Evolutionary conservation across 768 basidiomycete species (phyloP).

Genomic region (Lentinula detonsa): DNA sequence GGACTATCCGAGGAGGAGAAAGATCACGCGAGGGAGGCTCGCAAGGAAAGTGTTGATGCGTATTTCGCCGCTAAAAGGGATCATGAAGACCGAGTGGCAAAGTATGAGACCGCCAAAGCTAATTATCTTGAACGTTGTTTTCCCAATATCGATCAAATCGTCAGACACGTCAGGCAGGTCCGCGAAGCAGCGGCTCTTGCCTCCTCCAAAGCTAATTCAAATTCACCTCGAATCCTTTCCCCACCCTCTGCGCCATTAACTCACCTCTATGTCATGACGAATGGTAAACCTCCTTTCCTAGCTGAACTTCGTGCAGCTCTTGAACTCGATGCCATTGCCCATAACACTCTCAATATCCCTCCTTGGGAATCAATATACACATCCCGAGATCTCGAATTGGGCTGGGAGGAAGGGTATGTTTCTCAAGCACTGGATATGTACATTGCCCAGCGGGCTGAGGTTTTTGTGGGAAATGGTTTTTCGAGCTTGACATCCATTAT

Average conservation of each 20-base stretch:
- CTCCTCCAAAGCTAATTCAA: neutral
- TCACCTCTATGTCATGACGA: constrained; percentile 59
- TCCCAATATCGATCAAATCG: constrained; percentile 45
- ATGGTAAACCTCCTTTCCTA: constrained; percentile 48
- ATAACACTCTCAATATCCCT: constrained; percentile 13
- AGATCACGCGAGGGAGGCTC: neutral
- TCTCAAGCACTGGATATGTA: constrained; percentile 64
- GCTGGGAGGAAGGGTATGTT: constrained; percentile 50
- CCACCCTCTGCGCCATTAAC: neutral
- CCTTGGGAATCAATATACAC: constrained; percentile 46
- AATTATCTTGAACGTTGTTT: constrained; percentile 44
- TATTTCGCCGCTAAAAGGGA: constrained; percentile 14
- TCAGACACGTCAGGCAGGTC: constrained; percentile 29
- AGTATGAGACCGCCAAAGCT: constrained; percentile 4
- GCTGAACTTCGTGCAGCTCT: constrained; percentile 37
- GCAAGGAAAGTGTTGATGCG: constrained; percentile 10
- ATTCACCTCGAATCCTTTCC: neutral
- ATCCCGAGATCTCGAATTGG: constrained; percentile 47
- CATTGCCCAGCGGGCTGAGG: constrained; percentile 55
- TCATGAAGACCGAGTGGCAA: constrained; percentile 18
- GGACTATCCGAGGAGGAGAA: neutral
- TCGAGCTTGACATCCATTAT: constrained; percentile 35
- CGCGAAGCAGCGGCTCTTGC: constrained; percentile 18
- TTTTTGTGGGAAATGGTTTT: constrained; percentile 65
- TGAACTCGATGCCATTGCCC: constrained; percentile 8